These are phyloP conservation scores for Ceratocystis colombiana DNA, from an alignment of 2,329 filamentous ascomycete genomes.

Conservation along the genomic window DNA sequence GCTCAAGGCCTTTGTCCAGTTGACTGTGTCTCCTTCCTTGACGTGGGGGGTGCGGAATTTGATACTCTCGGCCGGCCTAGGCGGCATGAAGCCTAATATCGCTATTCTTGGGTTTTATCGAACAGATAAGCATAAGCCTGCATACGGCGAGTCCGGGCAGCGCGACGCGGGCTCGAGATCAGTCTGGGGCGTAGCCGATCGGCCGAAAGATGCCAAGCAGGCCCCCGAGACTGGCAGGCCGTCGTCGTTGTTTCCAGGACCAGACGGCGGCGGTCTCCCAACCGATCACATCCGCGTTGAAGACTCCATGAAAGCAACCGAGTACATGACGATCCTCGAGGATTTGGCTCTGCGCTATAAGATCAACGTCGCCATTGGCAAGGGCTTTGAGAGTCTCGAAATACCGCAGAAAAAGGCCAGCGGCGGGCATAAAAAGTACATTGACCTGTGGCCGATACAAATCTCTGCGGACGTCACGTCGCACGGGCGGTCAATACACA, in stretches of 20 bases:
- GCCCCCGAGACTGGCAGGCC: no score
- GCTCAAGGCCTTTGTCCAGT: slow-evolving; percentile 83
- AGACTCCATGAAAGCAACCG: slow-evolving; percentile 56
- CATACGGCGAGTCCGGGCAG: background rate
- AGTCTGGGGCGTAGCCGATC: background rate
- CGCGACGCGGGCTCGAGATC: background rate
- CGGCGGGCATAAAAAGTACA: slow-evolving; percentile 54
- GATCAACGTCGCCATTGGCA: slow-evolving; percentile 75
- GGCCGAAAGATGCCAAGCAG: background rate
- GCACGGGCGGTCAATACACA: slow-evolving; percentile 57
- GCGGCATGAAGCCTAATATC: slow-evolving; percentile 83
- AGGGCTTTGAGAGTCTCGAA: slow-evolving; percentile 68
- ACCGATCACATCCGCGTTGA: slow-evolving; percentile 61
- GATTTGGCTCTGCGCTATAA: slow-evolving; percentile 67
- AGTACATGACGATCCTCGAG: slow-evolving; percentile 73
- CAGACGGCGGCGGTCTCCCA: slow-evolving; percentile 48
- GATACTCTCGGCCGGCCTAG: slow-evolving; percentile 68
- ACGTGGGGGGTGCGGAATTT: slow-evolving; percentile 81
- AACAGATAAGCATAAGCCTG: slow-evolving; percentile 53
- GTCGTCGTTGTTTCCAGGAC: no score
- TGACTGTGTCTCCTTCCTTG: slow-evolving; percentile 69
- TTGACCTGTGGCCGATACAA: slow-evolving; percentile 86
- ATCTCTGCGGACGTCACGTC: slow-evolving; percentile 76
- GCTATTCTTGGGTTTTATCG: slow-evolving; percentile 73
- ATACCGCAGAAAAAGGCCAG: slow-evolving; percentile 53